Evolutionary conservation across 176 grass and related monocot genomes (phyloP).

Genomic region (Metroxylon sagu): DNA sequence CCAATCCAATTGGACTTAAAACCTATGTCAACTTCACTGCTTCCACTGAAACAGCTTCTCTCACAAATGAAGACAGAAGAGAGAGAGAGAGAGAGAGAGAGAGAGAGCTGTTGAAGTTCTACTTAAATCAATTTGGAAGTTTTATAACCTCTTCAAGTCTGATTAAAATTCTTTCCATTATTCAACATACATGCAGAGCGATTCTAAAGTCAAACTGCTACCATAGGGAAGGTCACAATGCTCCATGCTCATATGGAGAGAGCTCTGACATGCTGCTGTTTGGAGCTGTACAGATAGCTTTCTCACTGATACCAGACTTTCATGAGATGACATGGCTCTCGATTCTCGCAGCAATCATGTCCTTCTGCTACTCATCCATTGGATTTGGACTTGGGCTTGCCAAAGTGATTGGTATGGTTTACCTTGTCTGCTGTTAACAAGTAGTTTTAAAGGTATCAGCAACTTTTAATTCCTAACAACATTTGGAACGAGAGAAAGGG

Average conservation of each 20-base stretch:
- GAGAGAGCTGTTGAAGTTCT: not conserved
- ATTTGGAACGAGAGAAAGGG: too few relatives aligned
- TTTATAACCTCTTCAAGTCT: not conserved
- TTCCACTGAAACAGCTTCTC: too few relatives aligned
- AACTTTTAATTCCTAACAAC: too few relatives aligned
- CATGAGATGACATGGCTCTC: conserved; percentile 86
- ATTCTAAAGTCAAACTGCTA: conserved; percentile 61
- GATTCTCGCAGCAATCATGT: conserved; percentile 55
- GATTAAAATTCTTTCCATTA: not conserved
- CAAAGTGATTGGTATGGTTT: conserved; percentile 41
- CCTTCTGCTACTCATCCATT: conserved; percentile 67
- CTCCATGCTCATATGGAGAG: conserved; percentile 41
- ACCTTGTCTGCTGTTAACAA: too few relatives aligned
- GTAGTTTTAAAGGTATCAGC: too few relatives aligned
- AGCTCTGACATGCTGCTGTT: conserved; percentile 58
- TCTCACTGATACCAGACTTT: conserved; percentile 70
- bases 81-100: not conserved
- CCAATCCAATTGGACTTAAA: too few relatives aligned
- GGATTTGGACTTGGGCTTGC: conserved; percentile 45
- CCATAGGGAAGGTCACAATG: conserved; percentile 44
- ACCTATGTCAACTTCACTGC: too few relatives aligned
- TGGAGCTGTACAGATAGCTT: conserved; percentile 43
- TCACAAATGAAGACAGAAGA: too few relatives aligned
- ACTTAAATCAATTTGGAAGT: not conserved
- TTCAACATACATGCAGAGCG: conserved; percentile 27